Evolutionary conservation across 192 early-diverging fungal genomes (phyloP), one percentile per base, ranked within the genome.

Genomic region (Podila horticola): DNA sequence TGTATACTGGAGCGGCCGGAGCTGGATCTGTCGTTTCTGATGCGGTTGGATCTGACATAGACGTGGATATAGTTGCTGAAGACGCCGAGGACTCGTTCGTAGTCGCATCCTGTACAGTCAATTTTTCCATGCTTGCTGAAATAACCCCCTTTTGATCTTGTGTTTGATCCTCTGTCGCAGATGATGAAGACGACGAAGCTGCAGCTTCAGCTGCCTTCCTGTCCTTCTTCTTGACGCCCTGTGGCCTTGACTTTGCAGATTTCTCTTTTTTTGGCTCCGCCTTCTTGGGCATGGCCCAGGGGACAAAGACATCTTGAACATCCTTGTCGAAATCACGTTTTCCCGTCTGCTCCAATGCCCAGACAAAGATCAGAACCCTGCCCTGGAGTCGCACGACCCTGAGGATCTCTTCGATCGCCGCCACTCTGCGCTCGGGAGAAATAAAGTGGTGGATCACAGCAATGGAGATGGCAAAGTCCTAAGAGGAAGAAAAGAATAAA

Each of bases 371-470:
- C 45, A 99, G 82, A 11, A 94, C 69, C 29, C 82, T 82, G 7
- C 95, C 94, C 6, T 91, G 93, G 0, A 89, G 84, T 57, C 86
- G 72, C 7, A 95, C 83, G n/a, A 96, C 90, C 29, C 96, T 71
- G 13, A 95, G 64, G 6, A 98, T 79, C 74, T 99, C 97, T 66
- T 88, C 71, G 11, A 97, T 86, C 0, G 97, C 97, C 4, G 69
- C 70, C 10, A 84, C 19, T 50, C 97, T 76, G 30, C 97, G 88
- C 70, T 95, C 93, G 0, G 87, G 84, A 0, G 92, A 88, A 8
- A 96, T 91, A 45, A 99, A 93, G 75, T 98, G 97, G 84, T 97
- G 97, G 63, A 98, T 96, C 6, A 97, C 97, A 17, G 97, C 97
- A 69, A 99, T 99, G 0, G 97, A 98, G 48, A 97, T 90, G 1